A percentile compares a stretch with the other conserved stretches of the same genome.
These are phyloP conservation scores for Pichia heedii DNA, from an alignment of 805 yeast species.

Conservation along the genomic window DNA sequence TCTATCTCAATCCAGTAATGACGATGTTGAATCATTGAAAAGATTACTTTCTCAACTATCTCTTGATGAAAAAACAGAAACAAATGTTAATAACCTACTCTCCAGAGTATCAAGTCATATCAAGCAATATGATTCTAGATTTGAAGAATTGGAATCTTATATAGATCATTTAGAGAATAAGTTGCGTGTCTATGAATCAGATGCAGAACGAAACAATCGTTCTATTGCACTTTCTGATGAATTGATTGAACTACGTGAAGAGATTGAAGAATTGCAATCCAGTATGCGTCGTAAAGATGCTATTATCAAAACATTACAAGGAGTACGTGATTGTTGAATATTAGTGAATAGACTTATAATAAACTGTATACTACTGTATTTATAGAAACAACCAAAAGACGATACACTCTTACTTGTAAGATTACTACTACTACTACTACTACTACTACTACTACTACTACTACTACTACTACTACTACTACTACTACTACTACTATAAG, in stretches of 20 bases:
- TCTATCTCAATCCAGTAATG: constrained; percentile 1
- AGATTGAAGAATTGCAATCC: constrained; percentile 54
- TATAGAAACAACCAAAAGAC: too few species aligned
- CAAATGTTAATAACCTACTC: not conserved
- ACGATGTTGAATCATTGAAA: not conserved
- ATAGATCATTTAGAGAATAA: constrained; percentile 10
- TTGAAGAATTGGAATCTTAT: constrained; percentile 9
- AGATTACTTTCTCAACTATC: not conserved
- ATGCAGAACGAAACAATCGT: not conserved
- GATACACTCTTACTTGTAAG: too few species aligned
- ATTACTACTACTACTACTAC: too few species aligned
- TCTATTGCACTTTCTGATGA: not conserved
- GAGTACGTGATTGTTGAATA: not conserved
- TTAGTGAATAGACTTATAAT: too few species aligned
- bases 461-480: too few species aligned
- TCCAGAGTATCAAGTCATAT: not conserved
- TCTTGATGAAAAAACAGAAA: not conserved
- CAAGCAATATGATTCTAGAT: constrained; percentile 3
- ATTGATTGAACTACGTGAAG: constrained; percentile 45
- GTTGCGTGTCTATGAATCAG: not conserved
- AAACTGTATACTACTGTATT: not conserved
- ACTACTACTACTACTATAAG: too few species aligned
- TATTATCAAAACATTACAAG: constrained; percentile 55
- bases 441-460: too few species aligned
- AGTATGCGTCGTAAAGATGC: constrained; percentile 65